Base-by-base conservation (phyloP, 257 asterid genomes). In the Nyctanthes arbortristis region DNA sequence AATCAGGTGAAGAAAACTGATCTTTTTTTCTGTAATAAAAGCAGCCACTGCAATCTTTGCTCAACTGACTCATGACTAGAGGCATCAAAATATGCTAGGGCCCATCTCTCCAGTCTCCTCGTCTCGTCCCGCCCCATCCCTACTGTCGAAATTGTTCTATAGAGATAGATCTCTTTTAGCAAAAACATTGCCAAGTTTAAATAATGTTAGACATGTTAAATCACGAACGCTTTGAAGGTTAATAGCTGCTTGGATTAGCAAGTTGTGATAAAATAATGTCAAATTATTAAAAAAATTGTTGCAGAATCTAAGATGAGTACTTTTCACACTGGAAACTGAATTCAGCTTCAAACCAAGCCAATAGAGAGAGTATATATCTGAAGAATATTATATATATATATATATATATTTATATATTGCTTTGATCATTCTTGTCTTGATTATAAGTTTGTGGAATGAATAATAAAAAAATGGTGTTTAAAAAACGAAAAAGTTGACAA, bases 251-350 rank as follows among this genome's bases (percentile, higher is more conserved):
- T n/a, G n/a, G n/a, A n/a, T 40, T 40, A 11, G 16, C 20, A 40
- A 40, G 20, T 40, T 40, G n/a, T n/a, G n/a, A n/a, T n/a, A n/a
- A n/a, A n/a, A n/a, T n/a, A n/a, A n/a, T n/a, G n/a, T n/a, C n/a
- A n/a, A n/a, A n/a, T n/a, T n/a, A n/a, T n/a, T n/a, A n/a, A n/a
- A n/a, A n/a, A n/a, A n/a, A n/a, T n/a, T n/a, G n/a, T n/a, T n/a
- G n/a, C 27, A 72, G 79, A 54, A 79, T 82, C 84, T 71, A 77
- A 67, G 71, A 27, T 52, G 28, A 40, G 72, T 29, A 70, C 79
- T 79, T 78, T 79, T 79, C 85, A 82, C 85, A 81, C 73, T 65
- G 66, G 67, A 47, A 34, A 28, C 63, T 78, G 11, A 63, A 45
- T 57, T 68, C 58, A 58, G 33, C 33, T 54, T 12, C 22, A 49